These are phyloP conservation scores for Chaetomium tenue DNA, from an alignment of 495 filamentous ascomycete species.

Conservation along the genomic window DNA sequence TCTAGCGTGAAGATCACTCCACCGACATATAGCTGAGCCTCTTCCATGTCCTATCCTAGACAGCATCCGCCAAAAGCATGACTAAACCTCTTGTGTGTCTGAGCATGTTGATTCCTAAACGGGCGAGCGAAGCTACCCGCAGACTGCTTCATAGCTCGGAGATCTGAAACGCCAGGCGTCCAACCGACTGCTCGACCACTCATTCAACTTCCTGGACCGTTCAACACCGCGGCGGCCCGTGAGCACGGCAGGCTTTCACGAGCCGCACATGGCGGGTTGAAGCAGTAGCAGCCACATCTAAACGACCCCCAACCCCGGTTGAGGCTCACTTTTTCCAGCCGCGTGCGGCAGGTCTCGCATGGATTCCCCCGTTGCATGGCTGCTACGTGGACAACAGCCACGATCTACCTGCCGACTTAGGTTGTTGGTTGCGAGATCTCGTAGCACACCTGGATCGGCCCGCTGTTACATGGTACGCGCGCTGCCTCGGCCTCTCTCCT, in stretches of 20 bases:
- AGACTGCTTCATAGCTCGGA: not conserved
- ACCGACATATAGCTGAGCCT: not conserved
- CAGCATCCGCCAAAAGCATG: not conserved
- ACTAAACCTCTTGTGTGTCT: not conserved
- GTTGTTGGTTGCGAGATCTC: not conserved
- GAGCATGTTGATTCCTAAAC: constrained; percentile 5
- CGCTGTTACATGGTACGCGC: not conserved
- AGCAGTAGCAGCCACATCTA: constrained; percentile 9
- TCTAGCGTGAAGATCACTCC: constrained; percentile 1
- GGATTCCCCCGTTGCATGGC: constrained; percentile 6
- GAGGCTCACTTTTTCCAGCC: not conserved
- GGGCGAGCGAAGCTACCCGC: not conserved
- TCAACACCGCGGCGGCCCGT: constrained; percentile 2
- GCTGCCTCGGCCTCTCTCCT: not conserved
- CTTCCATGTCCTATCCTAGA: not conserved
- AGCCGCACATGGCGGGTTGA: not conserved
- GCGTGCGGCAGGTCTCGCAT: not conserved
- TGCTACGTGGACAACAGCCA: not conserved
- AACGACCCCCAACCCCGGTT: not conserved
- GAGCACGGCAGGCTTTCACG: not conserved
- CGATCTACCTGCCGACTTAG: not conserved
- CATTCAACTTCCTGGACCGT: not conserved
- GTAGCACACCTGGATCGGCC: constrained; percentile 14
- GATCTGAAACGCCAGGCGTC: constrained; percentile 22
- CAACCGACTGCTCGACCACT: not conserved